Conservation (phyloP, 768 basidiomycete species). For the Boletus pseudopeckii region DNA sequence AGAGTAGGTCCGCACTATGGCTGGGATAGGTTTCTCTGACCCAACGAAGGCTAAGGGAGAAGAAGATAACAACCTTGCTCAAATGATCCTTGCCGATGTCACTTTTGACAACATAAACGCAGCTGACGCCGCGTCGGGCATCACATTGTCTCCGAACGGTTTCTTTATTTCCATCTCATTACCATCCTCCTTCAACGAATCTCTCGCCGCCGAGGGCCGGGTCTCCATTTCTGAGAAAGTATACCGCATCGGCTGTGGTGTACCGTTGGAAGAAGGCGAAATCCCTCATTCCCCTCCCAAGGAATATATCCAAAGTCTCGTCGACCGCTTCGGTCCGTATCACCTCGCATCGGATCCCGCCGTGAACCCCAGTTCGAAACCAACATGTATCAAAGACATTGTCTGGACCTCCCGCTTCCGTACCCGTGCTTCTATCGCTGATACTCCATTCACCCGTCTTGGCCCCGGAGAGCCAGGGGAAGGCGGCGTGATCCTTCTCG, state of each 20-base stretch:
- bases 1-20: constrained; percentile 40
- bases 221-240: constrained; percentile 13
- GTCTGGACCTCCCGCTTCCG: constrained; percentile 49
- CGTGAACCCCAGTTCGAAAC: constrained; percentile 28
- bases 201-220: constrained; percentile 9
- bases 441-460: constrained; percentile 35
- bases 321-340: constrained; percentile 40
- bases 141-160: constrained; percentile 27
- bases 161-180: constrained; percentile 38
- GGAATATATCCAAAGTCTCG: constrained; percentile 43
- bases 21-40: constrained; percentile 43
- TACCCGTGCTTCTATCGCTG: constrained; percentile 44
- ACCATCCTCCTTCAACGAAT: constrained; percentile 27
- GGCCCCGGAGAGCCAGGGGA: constrained; percentile 4
- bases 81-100: constrained; percentile 48
- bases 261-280: constrained; percentile 34
- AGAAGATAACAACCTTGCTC: constrained; percentile 29
- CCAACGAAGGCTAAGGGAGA: constrained; percentile 33
- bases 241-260: constrained; percentile 41
- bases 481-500: constrained; percentile 26
- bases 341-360: constrained; percentile 34
- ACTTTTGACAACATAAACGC: constrained; percentile 23
- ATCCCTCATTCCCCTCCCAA: constrained; percentile 37
- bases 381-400: constrained; percentile 34
- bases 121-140: constrained; percentile 5